phyloP scores from a whole-genome alignment of 805 yeast species.

The Lipomyces kockii region DNA sequence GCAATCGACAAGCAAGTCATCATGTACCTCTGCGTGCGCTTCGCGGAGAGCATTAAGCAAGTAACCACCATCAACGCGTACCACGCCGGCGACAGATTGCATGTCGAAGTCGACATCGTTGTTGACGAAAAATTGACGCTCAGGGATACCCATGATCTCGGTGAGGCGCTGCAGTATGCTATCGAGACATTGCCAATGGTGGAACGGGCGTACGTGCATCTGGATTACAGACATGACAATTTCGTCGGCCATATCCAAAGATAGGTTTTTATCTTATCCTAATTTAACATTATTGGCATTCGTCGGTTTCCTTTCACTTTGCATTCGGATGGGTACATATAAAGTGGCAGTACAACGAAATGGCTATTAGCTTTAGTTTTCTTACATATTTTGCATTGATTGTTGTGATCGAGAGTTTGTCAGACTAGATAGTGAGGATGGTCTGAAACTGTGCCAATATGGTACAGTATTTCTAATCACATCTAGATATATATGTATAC shows the following conservation, averaged over 20 bases:
- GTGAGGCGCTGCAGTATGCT: slow-evolving; percentile 69
- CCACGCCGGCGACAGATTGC: slow-evolving; percentile 66
- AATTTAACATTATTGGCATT: not conserved
- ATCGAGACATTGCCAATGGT: slow-evolving; percentile 67
- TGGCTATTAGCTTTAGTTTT: too few relatives aligned
- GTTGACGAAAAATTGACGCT: slow-evolving; percentile 52
- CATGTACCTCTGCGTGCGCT: slow-evolving; percentile 59
- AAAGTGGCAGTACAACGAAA: too few relatives aligned
- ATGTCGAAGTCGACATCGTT: slow-evolving; percentile 68
- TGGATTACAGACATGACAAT: slow-evolving; percentile 53
- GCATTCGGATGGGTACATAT: not conserved
- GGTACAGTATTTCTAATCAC: not conserved
- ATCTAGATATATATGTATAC: too few relatives aligned
- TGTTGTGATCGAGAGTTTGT: too few relatives aligned
- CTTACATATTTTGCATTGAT: too few relatives aligned
- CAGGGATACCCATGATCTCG: slow-evolving; percentile 67
- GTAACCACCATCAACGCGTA: slow-evolving; percentile 63
- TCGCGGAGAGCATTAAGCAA: slow-evolving; percentile 59
- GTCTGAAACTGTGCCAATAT: too few relatives aligned
- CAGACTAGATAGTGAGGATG: too few relatives aligned
- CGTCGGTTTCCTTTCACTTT: not conserved
- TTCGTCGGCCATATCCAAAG: slow-evolving; percentile 46
- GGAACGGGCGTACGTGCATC: slow-evolving; percentile 69
- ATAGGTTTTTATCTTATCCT: slow-evolving; percentile 35
- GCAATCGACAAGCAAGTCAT: slow-evolving; percentile 59